A percentile compares a stretch with the other conserved stretches of the same genome.
These are phyloP conservation scores for Rhizopogon vesiculosus DNA, from an alignment of 768 basidiomycete species.

Conservation along the genomic window DNA sequence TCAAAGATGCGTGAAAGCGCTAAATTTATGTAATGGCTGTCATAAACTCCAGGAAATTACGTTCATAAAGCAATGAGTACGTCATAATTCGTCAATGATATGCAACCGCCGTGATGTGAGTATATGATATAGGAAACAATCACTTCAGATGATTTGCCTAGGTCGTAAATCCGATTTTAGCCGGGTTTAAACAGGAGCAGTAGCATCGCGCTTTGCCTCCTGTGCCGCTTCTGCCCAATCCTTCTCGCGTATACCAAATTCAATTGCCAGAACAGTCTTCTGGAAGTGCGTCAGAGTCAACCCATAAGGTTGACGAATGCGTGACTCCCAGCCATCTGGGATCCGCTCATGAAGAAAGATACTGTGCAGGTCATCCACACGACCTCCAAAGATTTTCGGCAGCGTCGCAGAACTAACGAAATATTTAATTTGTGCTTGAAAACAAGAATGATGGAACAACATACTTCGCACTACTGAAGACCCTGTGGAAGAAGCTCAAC, in stretches of 20 bases:
- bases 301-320: constrained; percentile 47
- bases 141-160: too few relatives aligned
- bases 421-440: neutral
- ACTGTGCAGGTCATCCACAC: constrained; percentile 46
- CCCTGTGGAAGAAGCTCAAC: constrained; percentile 45
- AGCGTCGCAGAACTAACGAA: constrained; percentile 56
- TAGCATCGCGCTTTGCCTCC: neutral
- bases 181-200: neutral
- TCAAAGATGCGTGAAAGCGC: too few relatives aligned
- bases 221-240: constrained; percentile 14
- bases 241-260: constrained; percentile 11
- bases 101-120: too few relatives aligned
- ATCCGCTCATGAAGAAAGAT: constrained; percentile 65
- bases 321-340: constrained; percentile 68
- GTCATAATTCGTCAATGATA: neutral
- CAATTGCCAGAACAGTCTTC: constrained; percentile 20
- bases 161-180: too few relatives aligned
- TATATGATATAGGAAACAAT: too few relatives aligned
- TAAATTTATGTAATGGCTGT: too few relatives aligned
- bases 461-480: constrained; percentile 70
- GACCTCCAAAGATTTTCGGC: constrained; percentile 65
- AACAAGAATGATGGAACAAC: constrained; percentile 13
- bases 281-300: constrained; percentile 62
- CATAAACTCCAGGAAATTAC: too few relatives aligned
- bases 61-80: too few relatives aligned